Percentiles rank a stretch among this genome's conserved stretches.
Conservation (phyloP, 768 basidiomycete species). For the Mycena crocata region DNA sequence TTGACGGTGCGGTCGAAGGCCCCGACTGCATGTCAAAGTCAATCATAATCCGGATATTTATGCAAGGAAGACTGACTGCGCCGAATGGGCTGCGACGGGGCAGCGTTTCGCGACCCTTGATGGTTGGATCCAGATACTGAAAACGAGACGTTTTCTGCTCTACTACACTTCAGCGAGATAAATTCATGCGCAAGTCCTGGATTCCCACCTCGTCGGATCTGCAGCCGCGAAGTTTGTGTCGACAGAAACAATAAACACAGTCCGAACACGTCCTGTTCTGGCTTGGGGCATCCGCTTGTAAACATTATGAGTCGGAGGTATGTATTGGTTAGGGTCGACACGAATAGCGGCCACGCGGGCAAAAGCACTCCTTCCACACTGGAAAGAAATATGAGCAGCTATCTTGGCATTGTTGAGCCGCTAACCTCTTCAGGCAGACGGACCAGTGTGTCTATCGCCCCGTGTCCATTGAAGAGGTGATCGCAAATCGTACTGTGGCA, state of each 20-base stretch:
- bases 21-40: not conserved
- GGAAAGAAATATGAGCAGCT: not conserved
- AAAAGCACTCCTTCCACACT: no score
- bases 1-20: not conserved
- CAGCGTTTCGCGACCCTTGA: not conserved
- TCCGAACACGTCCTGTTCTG: not conserved
- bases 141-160: no score
- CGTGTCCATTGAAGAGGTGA: slow-evolving; percentile 1
- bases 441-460: not conserved
- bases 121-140: no score
- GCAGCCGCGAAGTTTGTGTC: no score
- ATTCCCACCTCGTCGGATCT: no score
- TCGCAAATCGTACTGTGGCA: not conserved
- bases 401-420: no score
- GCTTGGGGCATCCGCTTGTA: not conserved
- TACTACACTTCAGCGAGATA: no score
- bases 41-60: not conserved
- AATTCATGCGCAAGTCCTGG: no score
- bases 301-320: not conserved
- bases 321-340: no score
- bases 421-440: not conserved
- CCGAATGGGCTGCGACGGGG: not conserved
- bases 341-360: no score
- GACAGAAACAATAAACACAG: no score
- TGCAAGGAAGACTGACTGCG: not conserved